phyloP scores from a whole-genome alignment of 257 asterid species.

The Marsdenia floribunda region DNA sequence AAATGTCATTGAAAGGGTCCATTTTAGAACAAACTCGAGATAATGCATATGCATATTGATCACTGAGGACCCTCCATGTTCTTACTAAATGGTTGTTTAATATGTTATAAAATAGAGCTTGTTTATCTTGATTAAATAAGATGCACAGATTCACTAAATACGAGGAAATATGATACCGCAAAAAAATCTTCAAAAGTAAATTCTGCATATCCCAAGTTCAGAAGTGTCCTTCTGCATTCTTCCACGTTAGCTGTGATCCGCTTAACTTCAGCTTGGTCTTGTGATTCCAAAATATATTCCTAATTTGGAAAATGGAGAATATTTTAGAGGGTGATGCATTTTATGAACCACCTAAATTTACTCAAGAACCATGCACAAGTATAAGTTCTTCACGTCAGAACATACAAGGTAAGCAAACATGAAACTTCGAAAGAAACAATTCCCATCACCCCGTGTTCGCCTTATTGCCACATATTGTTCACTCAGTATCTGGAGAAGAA shows the following conservation, averaged over 20 bases:
- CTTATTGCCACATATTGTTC: conserved; percentile 79
- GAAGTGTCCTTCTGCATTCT: conserved; percentile 80
- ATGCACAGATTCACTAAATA: neutral
- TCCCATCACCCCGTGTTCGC: conserved; percentile 95
- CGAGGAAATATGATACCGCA: conserved; percentile 38
- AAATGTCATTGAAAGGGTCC: neutral
- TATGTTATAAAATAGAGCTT: neutral
- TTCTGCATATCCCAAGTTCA: conserved; percentile 81
- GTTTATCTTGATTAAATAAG: neutral
- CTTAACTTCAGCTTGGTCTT: conserved; percentile 71
- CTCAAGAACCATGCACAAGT: conserved; percentile 1
- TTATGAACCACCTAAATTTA: conserved; percentile 7
- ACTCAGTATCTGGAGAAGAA: conserved; percentile 49
- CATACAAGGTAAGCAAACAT: conserved; percentile 95
- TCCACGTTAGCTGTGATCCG: conserved; percentile 62
- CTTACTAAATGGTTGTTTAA: neutral
- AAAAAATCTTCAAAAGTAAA: conserved; percentile 96
- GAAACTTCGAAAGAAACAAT: conserved; percentile 95
- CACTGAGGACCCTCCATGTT: no score
- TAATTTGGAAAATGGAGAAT: conserved; percentile 22
- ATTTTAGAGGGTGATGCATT: neutral
- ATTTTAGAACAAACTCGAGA: neutral
- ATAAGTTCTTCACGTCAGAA: conserved; percentile 13
- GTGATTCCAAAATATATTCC: conserved; percentile 85
- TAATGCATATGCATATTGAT: neutral